Base-by-base conservation (phyloP, 1,284 basidiomycete species). In the Ustilago vetiveriae region DNA sequence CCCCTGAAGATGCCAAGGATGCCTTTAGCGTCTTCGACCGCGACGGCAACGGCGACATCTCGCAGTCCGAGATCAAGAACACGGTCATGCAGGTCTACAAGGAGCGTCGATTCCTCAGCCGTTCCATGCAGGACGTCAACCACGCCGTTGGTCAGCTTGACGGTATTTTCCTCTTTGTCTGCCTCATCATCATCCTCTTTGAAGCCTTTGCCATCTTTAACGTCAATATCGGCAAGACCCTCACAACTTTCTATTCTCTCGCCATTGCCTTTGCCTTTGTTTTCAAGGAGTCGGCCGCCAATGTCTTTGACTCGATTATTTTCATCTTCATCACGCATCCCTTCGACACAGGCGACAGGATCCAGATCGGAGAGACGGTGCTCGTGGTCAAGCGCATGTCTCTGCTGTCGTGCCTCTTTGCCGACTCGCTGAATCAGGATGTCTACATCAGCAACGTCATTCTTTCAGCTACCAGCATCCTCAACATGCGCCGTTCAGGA, bases 31-130 rank as follows among this genome's bases (percentile, higher is more conserved):
- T 91, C 27, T 90, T 92, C 75, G 76, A 79, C 55, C 55, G 84
- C 65, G 90, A 92, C 78, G 86, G 87, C 74, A 90, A 92, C 67
- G 90, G 89, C 17, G 90, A 92, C 78, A 85, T 92, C 52, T 88
- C 89, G n/a, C 86, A 88, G 48, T 84, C 86, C 27, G 91, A 92
- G 82, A 87, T 92, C 79, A 92, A 91, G 83, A 85, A 86, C 39
- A 86, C 86, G 24, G 82, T 92, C 24, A 82, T 91, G 63, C 54
- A 72, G 37, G 64, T 67, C 8, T 80, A 78, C 74, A 80, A 80
- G 53, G 78, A 80, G 56, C 72, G 78, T 36, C 62, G 76, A 13
- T 76, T 75, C 60, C 70, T 80, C 43, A 50, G 64, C 40, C 55
- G 68, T 24, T 72, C 73, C 26, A 76, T 80, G 69, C 74, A 79